These are phyloP conservation scores for Suillus tomentosus DNA, from an alignment of 768 basidiomycete genomes.

Conservation along the genomic window DNA sequence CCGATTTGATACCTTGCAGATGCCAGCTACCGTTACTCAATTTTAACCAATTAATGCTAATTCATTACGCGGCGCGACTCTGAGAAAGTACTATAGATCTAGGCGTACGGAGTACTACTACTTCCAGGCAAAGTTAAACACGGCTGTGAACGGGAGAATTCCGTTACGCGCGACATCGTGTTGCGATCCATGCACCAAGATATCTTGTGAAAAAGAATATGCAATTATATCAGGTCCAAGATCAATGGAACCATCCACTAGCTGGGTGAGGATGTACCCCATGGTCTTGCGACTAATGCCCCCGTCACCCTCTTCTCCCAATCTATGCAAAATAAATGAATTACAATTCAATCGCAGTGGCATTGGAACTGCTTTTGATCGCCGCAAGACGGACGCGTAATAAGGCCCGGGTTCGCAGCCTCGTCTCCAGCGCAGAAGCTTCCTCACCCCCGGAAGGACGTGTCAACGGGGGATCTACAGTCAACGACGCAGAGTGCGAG, in stretches of 20 bases:
- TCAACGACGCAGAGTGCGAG: slow-evolving; percentile 8
- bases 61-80: slow-evolving; percentile 13
- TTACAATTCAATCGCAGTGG: slow-evolving; percentile 3
- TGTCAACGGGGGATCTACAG: slow-evolving; percentile 4
- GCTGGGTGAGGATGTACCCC: background rate
- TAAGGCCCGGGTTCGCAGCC: slow-evolving; percentile 49
- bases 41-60: slow-evolving; percentile 6
- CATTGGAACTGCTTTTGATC: slow-evolving; percentile 34
- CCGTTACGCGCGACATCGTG: background rate
- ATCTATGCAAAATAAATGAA: background rate
- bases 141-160: background rate
- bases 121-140: background rate
- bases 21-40: slow-evolving; percentile 6
- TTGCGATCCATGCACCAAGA: background rate
- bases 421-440: slow-evolving; percentile 41
- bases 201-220: background rate
- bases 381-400: slow-evolving; percentile 50
- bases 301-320: slow-evolving; percentile 5
- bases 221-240: background rate
- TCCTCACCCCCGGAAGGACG: slow-evolving; percentile 19
- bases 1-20: slow-evolving; percentile 14
- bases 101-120: background rate
- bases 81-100: background rate
- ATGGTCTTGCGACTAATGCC: slow-evolving; percentile 9
- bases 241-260: slow-evolving; percentile 1